Percentiles rank a stretch among this genome's conserved stretches.
Evolutionary conservation across 805 yeast species (phyloP).

Genomic region (Candida odintsovae): DNA sequence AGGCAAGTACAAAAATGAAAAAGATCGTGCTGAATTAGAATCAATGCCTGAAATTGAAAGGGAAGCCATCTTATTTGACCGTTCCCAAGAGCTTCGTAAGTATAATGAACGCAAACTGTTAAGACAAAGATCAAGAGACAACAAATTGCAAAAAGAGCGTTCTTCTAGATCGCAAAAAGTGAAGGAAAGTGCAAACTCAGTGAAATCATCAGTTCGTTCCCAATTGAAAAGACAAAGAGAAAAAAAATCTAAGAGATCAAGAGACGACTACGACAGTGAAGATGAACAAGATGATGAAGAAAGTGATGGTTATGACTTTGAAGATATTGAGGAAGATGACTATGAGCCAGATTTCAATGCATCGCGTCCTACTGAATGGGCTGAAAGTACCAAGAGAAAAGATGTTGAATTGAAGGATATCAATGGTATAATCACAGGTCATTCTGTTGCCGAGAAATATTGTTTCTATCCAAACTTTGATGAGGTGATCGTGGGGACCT

Average conservation of each 20-base stretch:
- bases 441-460: conserved; percentile 66
- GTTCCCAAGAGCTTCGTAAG: conserved; percentile 87
- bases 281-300: conserved; percentile 41
- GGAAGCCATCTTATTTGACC: conserved; percentile 85
- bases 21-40: conserved; percentile 60
- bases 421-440: conserved; percentile 70
- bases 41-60: conserved; percentile 87
- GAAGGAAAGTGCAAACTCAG: conserved; percentile 27
- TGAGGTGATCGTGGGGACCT: conserved; percentile 63
- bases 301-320: conserved; percentile 31
- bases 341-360: conserved; percentile 37
- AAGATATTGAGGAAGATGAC: conserved; percentile 37
- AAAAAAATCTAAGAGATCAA: conserved; percentile 40
- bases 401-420: conserved; percentile 56
- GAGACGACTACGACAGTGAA: conserved; percentile 28
- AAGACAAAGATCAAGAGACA: conserved; percentile 71
- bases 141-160: conserved; percentile 34
- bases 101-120: conserved; percentile 79
- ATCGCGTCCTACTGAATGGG: conserved; percentile 40
- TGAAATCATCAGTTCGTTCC: conserved; percentile 48
- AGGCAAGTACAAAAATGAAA: conserved; percentile 81
- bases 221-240: conserved; percentile 76
- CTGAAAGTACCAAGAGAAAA: conserved; percentile 36
- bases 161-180: conserved; percentile 25
- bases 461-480: conserved; percentile 81